These are phyloP conservation scores for Protomyces inouyei DNA, from an alignment of 1,139 yeast genomes.

Conservation along the genomic window DNA sequence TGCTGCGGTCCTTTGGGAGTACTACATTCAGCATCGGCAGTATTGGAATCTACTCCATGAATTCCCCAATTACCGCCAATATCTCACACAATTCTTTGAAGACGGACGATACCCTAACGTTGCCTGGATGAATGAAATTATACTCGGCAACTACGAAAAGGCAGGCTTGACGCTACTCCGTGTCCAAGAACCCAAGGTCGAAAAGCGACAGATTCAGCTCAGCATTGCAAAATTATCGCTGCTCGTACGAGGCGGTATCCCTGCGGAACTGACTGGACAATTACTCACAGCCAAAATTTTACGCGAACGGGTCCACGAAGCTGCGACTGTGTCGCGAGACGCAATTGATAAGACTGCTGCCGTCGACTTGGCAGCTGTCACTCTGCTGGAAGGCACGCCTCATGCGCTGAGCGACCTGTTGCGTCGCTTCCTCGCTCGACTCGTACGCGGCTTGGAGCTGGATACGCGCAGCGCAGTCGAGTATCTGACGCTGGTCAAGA, in stretches of 20 bases:
- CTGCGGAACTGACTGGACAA: conserved; percentile 14
- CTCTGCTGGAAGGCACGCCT: background rate
- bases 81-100: conserved; percentile 52
- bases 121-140: conserved; percentile 69
- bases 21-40: conserved; percentile 53
- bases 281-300: conserved; percentile 1
- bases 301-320: background rate
- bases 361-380: conserved; percentile 15
- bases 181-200: conserved; percentile 47
- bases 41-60: conserved; percentile 53
- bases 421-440: conserved; percentile 40
- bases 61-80: conserved; percentile 52
- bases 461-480: conserved; percentile 51
- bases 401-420: conserved; percentile 30
- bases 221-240: conserved; percentile 64
- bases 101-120: conserved; percentile 52
- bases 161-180: conserved; percentile 50
- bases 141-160: conserved; percentile 47
- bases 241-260: conserved; percentile 35
- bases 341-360: conserved; percentile 25
- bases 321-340: background rate
- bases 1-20: conserved; percentile 60
- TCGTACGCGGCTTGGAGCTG: conserved; percentile 46
- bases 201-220: conserved; percentile 53
- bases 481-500: conserved; percentile 51